phyloP scores from a whole-genome alignment of 2,329 filamentous ascomycete species.

The Phyllosticta citriasiana region DNA sequence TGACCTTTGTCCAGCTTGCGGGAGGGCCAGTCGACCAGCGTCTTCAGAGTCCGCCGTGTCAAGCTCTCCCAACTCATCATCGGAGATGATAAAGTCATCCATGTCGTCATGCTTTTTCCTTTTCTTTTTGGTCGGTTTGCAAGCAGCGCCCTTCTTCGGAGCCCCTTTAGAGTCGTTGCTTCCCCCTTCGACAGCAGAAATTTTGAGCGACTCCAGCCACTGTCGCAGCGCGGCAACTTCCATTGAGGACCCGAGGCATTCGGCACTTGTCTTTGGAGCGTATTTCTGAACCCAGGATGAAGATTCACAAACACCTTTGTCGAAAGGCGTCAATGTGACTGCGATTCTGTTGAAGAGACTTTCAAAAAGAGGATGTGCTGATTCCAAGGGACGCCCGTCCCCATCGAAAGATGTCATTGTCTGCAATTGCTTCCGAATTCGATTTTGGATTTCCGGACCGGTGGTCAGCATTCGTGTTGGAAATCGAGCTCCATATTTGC shows the following conservation, averaged over 20 bases:
- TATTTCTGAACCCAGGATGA: constrained; percentile 77
- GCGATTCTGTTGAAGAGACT: constrained; percentile 52
- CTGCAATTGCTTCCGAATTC: constrained; percentile 19
- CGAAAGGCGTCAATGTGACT: constrained; percentile 64
- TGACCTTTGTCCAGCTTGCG: constrained; percentile 29
- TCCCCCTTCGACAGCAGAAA: constrained; percentile 65
- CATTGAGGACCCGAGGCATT: constrained; percentile 65
- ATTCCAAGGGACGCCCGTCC: not conserved
- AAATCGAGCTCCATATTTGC: not conserved
- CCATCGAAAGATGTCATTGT: not conserved
- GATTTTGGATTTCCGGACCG: constrained; percentile 29
- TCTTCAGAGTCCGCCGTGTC: constrained; percentile 55
- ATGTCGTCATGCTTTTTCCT: constrained; percentile 37
- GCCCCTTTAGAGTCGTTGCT: constrained; percentile 22
- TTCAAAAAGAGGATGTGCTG: constrained; percentile 47
- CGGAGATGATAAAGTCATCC: constrained; percentile 28
- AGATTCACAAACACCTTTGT: constrained; percentile 64
- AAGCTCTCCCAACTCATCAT: constrained; percentile 32
- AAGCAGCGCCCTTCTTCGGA: constrained; percentile 11
- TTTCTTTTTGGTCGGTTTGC: constrained; percentile 47
- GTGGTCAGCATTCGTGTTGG: constrained; percentile 28
- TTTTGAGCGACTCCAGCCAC: constrained; percentile 69
- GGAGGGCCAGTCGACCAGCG: constrained; percentile 4
- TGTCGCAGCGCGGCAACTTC: constrained; percentile 64
- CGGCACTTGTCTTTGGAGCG: constrained; percentile 55